Evolutionary conservation across 331 rosid genomes (phyloP), one percentile per base, ranked within the genome.

Genomic region (Malus hybrid): DNA sequence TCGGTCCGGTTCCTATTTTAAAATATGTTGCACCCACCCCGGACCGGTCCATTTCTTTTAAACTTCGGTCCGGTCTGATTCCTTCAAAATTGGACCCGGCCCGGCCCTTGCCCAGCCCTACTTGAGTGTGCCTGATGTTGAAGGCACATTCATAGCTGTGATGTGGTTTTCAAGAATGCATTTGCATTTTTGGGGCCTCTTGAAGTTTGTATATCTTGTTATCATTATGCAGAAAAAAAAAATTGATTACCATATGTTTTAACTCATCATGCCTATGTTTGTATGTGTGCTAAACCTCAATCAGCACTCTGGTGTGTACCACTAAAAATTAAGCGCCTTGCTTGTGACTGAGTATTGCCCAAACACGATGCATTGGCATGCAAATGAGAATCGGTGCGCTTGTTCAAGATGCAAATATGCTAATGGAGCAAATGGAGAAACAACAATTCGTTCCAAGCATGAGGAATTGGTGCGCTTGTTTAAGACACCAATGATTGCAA

Each of bases 401-500:
- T 24, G 83, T 79, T 73, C 96, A 94, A 85, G 85, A 90, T 64
- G 83, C 95, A 68, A 88, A 92, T 84, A 89, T 90, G 97, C 87
- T 94, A 73, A 44, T 56, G 26, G 18, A 50, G 8, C 56, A 56
- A n/a, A 56, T 8, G 61, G n/a, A 18, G 61, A 75, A 81, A 94
- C 85, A 94, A 71, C 24, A 94, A 58, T 58, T 91, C 90, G 70
- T 94, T 94, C 96, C 98, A 94, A 55, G 84, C 55, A 80, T 94
- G 96, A 19, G 95, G 96, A 71, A 91, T 93, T 20, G 97, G 98
- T 22, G 24, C 24, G 24, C 24, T 22, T 22, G 24, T 22, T 22
- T 22, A 82, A 91, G 92, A 72, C 97, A 93, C 24, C 98, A 93
- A 83, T 91, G 98, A 78, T 96, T 93, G 77, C 98, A 93, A 77